These are phyloP conservation scores for Macrotyloma uniflorum DNA, from an alignment of 306 rosid genomes.

Conservation along the genomic window DNA sequence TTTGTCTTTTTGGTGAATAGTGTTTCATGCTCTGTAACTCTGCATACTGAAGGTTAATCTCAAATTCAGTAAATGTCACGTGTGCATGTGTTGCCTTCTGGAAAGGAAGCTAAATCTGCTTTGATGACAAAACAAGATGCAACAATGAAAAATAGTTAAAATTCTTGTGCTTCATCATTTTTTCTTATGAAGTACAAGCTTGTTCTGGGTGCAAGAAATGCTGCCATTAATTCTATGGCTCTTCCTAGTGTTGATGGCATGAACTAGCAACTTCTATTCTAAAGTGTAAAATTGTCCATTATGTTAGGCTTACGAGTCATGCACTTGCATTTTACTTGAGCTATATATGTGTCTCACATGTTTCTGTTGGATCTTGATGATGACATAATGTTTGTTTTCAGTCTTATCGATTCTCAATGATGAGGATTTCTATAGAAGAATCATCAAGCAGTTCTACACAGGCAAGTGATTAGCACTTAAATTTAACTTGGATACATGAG, in stretches of 20 bases:
- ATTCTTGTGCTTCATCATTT: constrained; percentile 8
- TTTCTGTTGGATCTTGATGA: constrained; percentile 28
- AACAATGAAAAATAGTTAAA: constrained; percentile 22
- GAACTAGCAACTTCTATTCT: constrained; percentile 25
- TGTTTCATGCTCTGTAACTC: neutral
- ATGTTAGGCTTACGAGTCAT: constrained; percentile 9
- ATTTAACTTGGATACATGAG: constrained; percentile 16
- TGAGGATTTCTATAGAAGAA: constrained; percentile 71
- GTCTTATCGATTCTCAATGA: constrained; percentile 46
- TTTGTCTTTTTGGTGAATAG: neutral
- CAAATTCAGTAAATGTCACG: neutral
- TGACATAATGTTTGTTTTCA: constrained; percentile 9
- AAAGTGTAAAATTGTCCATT: constrained; percentile 18
- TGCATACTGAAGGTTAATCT: constrained; percentile 15
- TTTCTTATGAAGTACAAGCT: constrained; percentile 12
- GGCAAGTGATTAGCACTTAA: constrained; percentile 54
- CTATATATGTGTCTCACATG: constrained; percentile 25
- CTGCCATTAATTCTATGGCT: constrained; percentile 14
- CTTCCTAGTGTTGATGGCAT: constrained; percentile 11
- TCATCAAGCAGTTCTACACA: constrained; percentile 53
- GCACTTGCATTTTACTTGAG: constrained; percentile 3
- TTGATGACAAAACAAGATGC: neutral
- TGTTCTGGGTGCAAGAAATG: constrained; percentile 25
- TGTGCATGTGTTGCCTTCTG: neutral
- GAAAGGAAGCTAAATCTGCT: constrained; percentile 28